phyloP scores from a whole-genome alignment of 2,329 filamentous ascomycete genomes.

The Pyricularia sp. region DNA sequence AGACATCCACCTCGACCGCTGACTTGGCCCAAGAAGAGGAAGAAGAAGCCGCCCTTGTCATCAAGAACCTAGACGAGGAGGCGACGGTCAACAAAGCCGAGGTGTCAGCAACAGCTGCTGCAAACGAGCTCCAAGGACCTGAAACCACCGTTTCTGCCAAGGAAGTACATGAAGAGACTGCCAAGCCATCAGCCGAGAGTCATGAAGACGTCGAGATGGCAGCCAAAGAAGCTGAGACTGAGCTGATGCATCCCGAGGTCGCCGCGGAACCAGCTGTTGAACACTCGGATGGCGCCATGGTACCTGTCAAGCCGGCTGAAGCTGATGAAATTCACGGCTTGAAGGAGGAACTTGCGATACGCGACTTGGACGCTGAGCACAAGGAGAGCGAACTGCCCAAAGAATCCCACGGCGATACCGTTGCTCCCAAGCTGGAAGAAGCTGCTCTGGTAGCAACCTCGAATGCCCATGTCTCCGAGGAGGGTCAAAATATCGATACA shows the following conservation, averaged over 20 bases:
- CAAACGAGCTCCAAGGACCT: background rate
- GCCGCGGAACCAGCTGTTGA: background rate
- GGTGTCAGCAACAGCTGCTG: background rate
- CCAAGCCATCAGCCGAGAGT: background rate
- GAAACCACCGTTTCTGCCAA: background rate
- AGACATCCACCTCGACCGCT: background rate
- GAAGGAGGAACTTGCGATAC: slow-evolving; percentile 4
- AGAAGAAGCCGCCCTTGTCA: background rate
- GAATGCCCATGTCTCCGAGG: background rate
- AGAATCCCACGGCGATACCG: no score
- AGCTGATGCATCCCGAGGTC: background rate
- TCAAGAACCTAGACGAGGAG: background rate
- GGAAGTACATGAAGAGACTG: background rate
- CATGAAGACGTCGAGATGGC: background rate
- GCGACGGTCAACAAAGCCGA: background rate
- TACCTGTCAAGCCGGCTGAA: background rate
- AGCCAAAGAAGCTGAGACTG: background rate
- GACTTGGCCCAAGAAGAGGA: background rate
- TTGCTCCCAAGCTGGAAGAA: background rate
- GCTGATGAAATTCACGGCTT: background rate
- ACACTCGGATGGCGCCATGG: background rate
- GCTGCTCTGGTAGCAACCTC: background rate
- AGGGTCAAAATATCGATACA: background rate
- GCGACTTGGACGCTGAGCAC: background rate
- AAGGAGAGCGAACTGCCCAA: background rate